phyloP scores from a whole-genome alignment of 2,329 filamentous ascomycete species.

The Aspergillus quadrilineatus region DNA sequence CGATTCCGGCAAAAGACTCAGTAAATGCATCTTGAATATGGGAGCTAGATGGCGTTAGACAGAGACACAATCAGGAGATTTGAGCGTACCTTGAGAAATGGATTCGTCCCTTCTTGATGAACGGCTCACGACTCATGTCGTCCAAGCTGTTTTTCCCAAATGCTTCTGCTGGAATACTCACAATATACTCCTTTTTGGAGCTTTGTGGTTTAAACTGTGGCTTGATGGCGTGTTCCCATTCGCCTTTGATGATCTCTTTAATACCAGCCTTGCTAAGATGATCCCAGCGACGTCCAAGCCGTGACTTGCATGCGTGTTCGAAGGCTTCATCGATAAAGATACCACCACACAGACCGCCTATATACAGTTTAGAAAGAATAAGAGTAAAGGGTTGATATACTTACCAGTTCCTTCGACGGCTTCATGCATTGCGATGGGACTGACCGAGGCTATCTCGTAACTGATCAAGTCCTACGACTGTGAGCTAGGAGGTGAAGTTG shows the following conservation, averaged over 20 bases:
- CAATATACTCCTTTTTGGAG: neutral
- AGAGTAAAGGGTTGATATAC: neutral
- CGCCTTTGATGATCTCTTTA: slow-evolving; percentile 4
- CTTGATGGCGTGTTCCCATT: slow-evolving; percentile 8
- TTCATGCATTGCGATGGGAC: slow-evolving; percentile 9
- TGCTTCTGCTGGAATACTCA: neutral
- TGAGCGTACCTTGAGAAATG: slow-evolving; percentile 2
- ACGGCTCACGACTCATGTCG: slow-evolving; percentile 1
- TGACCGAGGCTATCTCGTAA: neutral
- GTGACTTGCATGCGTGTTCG: neutral
- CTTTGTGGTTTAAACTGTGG: neutral
- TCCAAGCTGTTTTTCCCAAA: neutral
- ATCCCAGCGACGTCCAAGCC: slow-evolving; percentile 2
- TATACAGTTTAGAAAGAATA: neutral
- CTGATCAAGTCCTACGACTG: slow-evolving; percentile 4
- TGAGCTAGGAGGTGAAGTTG: neutral
- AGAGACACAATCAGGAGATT: neutral
- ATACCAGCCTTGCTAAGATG: slow-evolving; percentile 2
- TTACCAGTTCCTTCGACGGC: slow-evolving; percentile 11
- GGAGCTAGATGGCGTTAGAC: neutral
- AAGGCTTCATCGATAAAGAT: slow-evolving; percentile 11
- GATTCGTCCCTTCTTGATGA: slow-evolving; percentile 8
- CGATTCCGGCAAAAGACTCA: slow-evolving; percentile 1
- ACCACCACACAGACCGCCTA: slow-evolving; percentile 6
- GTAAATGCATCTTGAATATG: slow-evolving; percentile 2